phyloP scores from a whole-genome alignment of 108 stramenopile species.

The Pseudonitzschia multiseries region DNA sequence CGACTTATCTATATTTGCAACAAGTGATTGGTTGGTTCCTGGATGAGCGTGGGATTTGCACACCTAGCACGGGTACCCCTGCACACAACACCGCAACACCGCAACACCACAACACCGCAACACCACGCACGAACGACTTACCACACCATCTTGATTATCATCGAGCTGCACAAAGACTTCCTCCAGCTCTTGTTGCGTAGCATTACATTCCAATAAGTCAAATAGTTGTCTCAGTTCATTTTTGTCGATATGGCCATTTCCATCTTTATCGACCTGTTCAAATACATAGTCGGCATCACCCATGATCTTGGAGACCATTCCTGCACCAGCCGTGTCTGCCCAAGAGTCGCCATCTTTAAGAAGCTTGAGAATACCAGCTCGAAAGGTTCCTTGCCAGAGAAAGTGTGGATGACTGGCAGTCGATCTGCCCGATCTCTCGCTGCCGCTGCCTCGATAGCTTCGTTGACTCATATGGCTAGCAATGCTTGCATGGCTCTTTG shows the following conservation, averaged over 20 bases:
- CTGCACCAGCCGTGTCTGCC: constrained; percentile 69
- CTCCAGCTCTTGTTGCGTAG: constrained; percentile 48
- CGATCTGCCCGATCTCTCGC: too few relatives aligned
- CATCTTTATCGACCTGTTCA: constrained; percentile 59
- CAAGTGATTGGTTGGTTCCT: not conserved
- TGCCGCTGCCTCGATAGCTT: not conserved
- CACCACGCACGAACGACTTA: constrained; percentile 26
- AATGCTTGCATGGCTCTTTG: not conserved
- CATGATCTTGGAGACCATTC: constrained; percentile 70
- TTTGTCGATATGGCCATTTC: constrained; percentile 63
- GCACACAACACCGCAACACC: not conserved
- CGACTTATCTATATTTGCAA: constrained; percentile 44
- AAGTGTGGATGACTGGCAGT: constrained; percentile 30
- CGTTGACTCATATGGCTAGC: not conserved
- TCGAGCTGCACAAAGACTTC: constrained; percentile 63
- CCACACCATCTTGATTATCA: constrained; percentile 62
- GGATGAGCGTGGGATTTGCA: not conserved
- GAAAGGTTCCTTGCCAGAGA: constrained; percentile 66
- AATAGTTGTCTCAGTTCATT: constrained; percentile 71
- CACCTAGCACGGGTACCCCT: not conserved
- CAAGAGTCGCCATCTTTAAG: constrained; percentile 61
- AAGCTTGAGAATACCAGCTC: constrained; percentile 72
- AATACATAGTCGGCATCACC: constrained; percentile 78
- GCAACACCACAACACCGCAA: not conserved
- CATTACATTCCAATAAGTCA: constrained; percentile 49